Evolutionary conservation across 306 rosid genomes (phyloP).

Genomic region (Quercus agrifolia): DNA sequence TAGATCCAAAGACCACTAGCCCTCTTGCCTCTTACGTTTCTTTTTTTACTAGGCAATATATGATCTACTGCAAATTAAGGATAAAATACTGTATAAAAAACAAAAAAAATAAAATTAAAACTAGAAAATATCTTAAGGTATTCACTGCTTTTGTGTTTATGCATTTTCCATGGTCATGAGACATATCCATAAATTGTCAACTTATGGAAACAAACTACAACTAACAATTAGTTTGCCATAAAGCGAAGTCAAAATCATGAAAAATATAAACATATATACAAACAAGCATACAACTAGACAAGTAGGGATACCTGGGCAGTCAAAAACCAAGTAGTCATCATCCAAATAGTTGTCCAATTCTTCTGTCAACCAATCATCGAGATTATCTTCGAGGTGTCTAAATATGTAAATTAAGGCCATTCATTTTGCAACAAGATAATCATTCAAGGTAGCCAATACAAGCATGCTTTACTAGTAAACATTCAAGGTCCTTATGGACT

Average conservation of each 20-base stretch:
- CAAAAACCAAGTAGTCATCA: constrained; percentile 88
- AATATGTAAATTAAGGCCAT: constrained; percentile 45
- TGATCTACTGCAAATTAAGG: not conserved
- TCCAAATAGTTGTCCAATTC: constrained; percentile 81
- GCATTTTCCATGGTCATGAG: not conserved
- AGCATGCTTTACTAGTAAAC: not conserved
- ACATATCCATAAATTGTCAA: no score
- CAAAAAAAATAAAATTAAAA: not conserved
- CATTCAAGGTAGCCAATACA: not conserved
- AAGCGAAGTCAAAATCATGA: not conserved
- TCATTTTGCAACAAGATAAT: constrained; percentile 1
- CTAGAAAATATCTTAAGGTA: not conserved
- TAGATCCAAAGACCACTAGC: not conserved
- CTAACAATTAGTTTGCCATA: not conserved
- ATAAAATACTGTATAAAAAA: not conserved
- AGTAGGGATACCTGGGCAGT: constrained; percentile 78
- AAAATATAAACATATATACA: not conserved
- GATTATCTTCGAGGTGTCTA: constrained; percentile 86
- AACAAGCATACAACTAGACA: not conserved
- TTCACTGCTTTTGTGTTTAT: not conserved
- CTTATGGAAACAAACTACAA: no score
- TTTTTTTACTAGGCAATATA: not conserved
- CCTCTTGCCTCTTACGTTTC: not conserved
- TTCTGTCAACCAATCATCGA: constrained; percentile 79
- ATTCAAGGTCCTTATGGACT: not conserved